These are phyloP conservation scores for Hypocrella siamensis DNA, from an alignment of 2,329 filamentous ascomycete species.

Conservation along the genomic window DNA sequence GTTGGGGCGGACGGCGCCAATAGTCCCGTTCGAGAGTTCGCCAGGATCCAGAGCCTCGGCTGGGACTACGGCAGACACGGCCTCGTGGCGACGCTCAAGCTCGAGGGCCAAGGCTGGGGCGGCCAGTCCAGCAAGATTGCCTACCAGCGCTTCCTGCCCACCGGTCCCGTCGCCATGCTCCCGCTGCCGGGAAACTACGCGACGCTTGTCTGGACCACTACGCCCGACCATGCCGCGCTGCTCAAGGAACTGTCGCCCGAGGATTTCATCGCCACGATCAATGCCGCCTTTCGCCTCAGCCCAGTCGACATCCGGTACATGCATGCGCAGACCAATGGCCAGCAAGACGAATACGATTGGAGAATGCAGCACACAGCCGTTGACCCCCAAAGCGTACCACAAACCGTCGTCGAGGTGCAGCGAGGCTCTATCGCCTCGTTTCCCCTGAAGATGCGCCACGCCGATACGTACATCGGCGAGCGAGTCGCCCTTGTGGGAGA, in stretches of 20 bases:
- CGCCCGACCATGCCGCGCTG: slow-evolving; percentile 58
- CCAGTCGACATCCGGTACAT: slow-evolving; percentile 72
- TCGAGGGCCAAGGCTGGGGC: slow-evolving; percentile 45
- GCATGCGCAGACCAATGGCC: slow-evolving; percentile 43
- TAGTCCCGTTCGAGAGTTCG: slow-evolving; percentile 80
- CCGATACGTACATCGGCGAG: slow-evolving; percentile 83
- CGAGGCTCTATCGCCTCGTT: slow-evolving; percentile 73
- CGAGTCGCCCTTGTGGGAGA: slow-evolving; percentile 88
- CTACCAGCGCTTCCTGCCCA: slow-evolving; percentile 89
- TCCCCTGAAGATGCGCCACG: slow-evolving; percentile 79
- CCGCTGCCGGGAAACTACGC: slow-evolving; percentile 72
- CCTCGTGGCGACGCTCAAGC: slow-evolving; percentile 72
- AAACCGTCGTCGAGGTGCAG: slow-evolving; percentile 55
- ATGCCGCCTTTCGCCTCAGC: slow-evolving; percentile 76
- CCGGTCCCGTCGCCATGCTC: slow-evolving; percentile 80
- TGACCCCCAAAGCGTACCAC: slow-evolving; percentile 41
- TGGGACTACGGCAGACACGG: slow-evolving; percentile 92
- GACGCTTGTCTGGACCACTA: slow-evolving; percentile 90
- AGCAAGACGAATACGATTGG: slow-evolving; percentile 73
- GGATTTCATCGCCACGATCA: slow-evolving; percentile 78
- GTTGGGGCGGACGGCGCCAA: slow-evolving; percentile 92
- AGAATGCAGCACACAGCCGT: slow-evolving; percentile 54
- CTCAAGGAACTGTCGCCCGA: slow-evolving; percentile 58
- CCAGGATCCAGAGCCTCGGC: slow-evolving; percentile 68
- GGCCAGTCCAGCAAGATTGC: slow-evolving; percentile 52